Evolutionary conservation across 139 green algal species (phyloP).

Genomic region (Coelastrella sp.): DNA sequence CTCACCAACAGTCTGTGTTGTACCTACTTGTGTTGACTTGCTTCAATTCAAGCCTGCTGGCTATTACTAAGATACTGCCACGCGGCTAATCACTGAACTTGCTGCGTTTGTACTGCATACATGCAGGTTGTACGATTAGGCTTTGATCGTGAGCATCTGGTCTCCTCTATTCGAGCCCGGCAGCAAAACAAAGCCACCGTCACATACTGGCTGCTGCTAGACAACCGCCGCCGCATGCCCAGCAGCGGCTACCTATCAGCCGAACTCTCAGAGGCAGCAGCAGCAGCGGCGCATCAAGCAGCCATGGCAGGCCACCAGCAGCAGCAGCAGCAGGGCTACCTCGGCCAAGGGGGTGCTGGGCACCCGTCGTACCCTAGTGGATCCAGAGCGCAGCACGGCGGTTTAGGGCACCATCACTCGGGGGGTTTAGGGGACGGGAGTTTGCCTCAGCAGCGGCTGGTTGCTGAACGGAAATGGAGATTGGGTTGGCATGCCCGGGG

Average conservation of each 20-base stretch:
- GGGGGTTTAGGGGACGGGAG: not conserved
- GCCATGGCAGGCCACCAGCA: constrained; percentile 48
- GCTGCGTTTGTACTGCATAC: not conserved
- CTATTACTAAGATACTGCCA: no score
- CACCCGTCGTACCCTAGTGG: not conserved
- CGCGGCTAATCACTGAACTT: not conserved
- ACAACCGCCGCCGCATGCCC: constrained; percentile 82
- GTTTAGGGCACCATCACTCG: constrained; percentile 6
- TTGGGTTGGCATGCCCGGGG: constrained; percentile 81
- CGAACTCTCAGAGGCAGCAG: constrained; percentile 70
- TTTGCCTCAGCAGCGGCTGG: constrained; percentile 64
- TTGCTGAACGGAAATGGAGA: constrained; percentile 93
- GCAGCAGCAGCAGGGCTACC: constrained; percentile 3
- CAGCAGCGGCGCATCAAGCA: constrained; percentile 17
- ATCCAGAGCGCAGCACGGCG: constrained; percentile 1
- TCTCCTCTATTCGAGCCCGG: constrained; percentile 77
- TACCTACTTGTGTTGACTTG: no score
- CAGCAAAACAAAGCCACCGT: constrained; percentile 97
- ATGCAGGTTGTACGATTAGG: constrained; percentile 83
- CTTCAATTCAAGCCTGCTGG: no score
- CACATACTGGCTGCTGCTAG: constrained; percentile 95
- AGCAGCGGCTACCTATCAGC: constrained; percentile 68
- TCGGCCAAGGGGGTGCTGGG: not conserved
- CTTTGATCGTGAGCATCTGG: constrained; percentile 82
- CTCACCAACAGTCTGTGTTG: no score